Base-by-base conservation (phyloP, 768 basidiomycete species). In the Fomitopsis pulvina region DNA sequence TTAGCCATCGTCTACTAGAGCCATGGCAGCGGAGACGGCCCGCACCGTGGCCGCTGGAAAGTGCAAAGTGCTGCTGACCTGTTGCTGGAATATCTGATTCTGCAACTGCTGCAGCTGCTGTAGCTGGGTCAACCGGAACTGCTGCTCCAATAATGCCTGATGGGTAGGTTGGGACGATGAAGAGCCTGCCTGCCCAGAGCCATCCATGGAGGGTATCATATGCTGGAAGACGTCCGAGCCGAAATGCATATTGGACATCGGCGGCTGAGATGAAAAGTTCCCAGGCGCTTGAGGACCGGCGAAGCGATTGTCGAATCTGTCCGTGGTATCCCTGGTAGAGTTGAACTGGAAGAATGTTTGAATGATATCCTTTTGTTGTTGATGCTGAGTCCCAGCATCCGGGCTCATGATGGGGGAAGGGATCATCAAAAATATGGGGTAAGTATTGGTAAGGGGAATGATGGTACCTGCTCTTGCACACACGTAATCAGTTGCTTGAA, bases 41-140 rank as follows among this genome's bases (percentile, higher is more conserved):
- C 53, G 32, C 32, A 10, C 11, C 32, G n/a, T 34, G n/a, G 32
- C 48, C 40, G 41, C 37, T 41, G 45, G 50, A 40, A 28, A 29
- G 24, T 4, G 42, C 34, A 20, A 43, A 45, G 62, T 25, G 30
- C n/a, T 11, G 32, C 78, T 53, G 50, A 85, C 91, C 82, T 92
- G 91, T 62, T 92, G 90, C 60, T 92, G 90, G 52, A 92, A 87
- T 52, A 91, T 87, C 71, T 90, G 85, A 50, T 83, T 83, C 61
- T 93, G 87, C 11, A 85, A 71, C 63, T 87, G 81, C 60, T 85
- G 86, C 8, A 87, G 71, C 63, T 86, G 82, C 53, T 86, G 89
- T 2, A 92, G 71, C 63, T 87, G 86, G 1, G 78, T 77, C 40
- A 91, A 73, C 63, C 84, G 85, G 69, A 87, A 78, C 63, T 90